These are phyloP conservation scores for Phoma sp. DNA, from an alignment of 2,329 filamentous ascomycete genomes.

Conservation along the genomic window DNA sequence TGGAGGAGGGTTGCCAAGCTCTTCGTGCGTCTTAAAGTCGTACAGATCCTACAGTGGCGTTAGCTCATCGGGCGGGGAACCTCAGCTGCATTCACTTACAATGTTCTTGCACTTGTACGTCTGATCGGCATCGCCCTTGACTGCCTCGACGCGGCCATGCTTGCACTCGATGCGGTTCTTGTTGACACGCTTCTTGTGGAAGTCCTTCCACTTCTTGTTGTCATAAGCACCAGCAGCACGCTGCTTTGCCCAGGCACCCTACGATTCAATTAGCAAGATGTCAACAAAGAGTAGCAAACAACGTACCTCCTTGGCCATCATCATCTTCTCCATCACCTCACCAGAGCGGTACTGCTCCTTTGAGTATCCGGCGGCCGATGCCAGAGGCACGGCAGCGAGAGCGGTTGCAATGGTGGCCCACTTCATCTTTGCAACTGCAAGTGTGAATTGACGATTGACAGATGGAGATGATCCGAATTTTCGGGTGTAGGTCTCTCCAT, in stretches of 20 bases:
- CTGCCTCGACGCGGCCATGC: conserved; percentile 45
- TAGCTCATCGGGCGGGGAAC: conserved; percentile 2
- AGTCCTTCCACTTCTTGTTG: conserved; percentile 40
- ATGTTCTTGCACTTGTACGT: conserved; percentile 53
- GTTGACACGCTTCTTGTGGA: conserved; percentile 34
- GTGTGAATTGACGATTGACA: conserved; percentile 29
- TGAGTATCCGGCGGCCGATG: conserved; percentile 34
- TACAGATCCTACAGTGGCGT: conserved; percentile 54
- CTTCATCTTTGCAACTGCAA: conserved; percentile 40
- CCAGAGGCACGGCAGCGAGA: conserved; percentile 39
- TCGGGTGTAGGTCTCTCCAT: conserved; percentile 16
- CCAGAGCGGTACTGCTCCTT: conserved; percentile 42
- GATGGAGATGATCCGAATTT: conserved; percentile 24
- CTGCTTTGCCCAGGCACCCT: conserved; percentile 41
- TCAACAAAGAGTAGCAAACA: not conserved
- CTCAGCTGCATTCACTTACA: conserved; percentile 46
- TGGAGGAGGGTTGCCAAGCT: conserved; percentile 54
- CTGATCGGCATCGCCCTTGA: conserved; percentile 47
- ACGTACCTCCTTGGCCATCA: conserved; percentile 41
- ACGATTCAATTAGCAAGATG: conserved; percentile 17
- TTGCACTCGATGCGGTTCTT: conserved; percentile 42
- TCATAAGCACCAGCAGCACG: conserved; percentile 41
- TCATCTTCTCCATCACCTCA: conserved; percentile 44
- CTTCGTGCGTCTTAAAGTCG: conserved; percentile 62
- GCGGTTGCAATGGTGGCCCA: conserved; percentile 38